Base-by-base conservation (phyloP, 2,329 filamentous ascomycete species). In the Penicillium expansum region DNA sequence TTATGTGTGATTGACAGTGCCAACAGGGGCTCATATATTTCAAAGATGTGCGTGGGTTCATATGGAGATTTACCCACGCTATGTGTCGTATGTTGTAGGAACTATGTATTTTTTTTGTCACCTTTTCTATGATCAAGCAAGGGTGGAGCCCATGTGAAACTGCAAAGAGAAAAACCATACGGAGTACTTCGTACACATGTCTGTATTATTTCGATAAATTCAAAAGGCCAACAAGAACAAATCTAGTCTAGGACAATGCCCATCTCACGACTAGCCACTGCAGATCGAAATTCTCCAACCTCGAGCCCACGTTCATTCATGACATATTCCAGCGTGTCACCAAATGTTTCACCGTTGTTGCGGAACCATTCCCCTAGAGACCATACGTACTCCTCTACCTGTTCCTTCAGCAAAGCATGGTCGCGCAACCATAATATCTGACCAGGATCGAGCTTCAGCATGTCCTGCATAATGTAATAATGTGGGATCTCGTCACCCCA, bases 401-500 rank as follows among this genome's bases (percentile, higher is more conserved):
- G 80, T 13, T 79, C 75, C 68, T 86, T 86, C 10, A 81, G 63
- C 33, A 79, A 79, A 41, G 81, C 81, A 60, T 83, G 76, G 59
- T 85, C 81, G 54, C 79, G 80, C 54, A 87, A 68, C 75, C 79
- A 83, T 59, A 87, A 64, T 9, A 86, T 75, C 68, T 86, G 83
- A 38, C 79, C 81, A 0, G 84, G 84, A 56, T 86, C 80, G 37
- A 87, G 74, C 70, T 87, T 87, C 71, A 86, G 74, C 80, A 86
- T 85, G 59, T 86, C 83, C 62, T 87, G 82, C 4, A 87, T 79
- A 6, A 86, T 76, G 62, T 87, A 86, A 67, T 86, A 86, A 59
- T 86, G 84, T 14, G 78, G 76, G 48, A 86, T 83, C 54, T 86
- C 84, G 62, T 86, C 84, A 30, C 84, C 84, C 84, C 84, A 87